Percentiles rank a stretch among this genome's conserved stretches.
Evolutionary conservation across 2,329 filamentous ascomycete species (phyloP).

Genomic region (Cladosporium colombiae): DNA sequence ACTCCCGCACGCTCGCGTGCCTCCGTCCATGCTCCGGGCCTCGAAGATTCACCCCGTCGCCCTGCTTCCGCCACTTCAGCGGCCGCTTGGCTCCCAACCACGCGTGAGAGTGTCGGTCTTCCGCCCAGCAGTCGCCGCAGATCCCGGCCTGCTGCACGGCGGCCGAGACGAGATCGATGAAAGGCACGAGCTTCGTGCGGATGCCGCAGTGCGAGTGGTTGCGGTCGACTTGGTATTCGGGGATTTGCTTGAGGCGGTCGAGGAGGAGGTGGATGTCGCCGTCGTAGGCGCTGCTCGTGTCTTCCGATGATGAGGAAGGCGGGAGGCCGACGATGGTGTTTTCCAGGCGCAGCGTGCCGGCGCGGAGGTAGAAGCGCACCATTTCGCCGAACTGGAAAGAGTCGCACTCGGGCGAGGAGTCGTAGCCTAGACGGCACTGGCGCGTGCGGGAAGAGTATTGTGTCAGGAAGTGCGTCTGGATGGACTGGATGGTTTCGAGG

Average conservation of each 20-base stretch:
- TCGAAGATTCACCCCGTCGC: constrained; percentile 26
- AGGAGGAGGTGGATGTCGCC: constrained; percentile 65
- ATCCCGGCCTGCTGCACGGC: constrained; percentile 46
- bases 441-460: constrained; percentile 67
- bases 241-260: constrained; percentile 63
- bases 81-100: constrained; percentile 50
- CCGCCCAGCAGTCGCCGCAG: constrained; percentile 48
- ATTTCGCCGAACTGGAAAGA: constrained; percentile 78
- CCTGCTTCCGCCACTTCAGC: constrained; percentile 42
- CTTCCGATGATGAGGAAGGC: constrained; percentile 30
- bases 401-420: constrained; percentile 71
- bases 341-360: constrained; percentile 60
- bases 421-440: constrained; percentile 75
- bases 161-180: constrained; percentile 63
- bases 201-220: constrained; percentile 74
- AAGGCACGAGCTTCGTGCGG: constrained; percentile 63
- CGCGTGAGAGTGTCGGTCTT: constrained; percentile 42
- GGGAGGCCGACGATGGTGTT: constrained; percentile 42
- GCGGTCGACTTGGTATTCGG: constrained; percentile 72
- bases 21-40: constrained; percentile 28
- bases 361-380: constrained; percentile 67
- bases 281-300: constrained; percentile 53
- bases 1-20: constrained; percentile 32
- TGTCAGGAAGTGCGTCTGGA: constrained; percentile 66
- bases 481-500: constrained; percentile 67